These are phyloP conservation scores for Phlebiopsis flavidoalba DNA, from an alignment of 768 basidiomycete genomes.

Conservation along the genomic window DNA sequence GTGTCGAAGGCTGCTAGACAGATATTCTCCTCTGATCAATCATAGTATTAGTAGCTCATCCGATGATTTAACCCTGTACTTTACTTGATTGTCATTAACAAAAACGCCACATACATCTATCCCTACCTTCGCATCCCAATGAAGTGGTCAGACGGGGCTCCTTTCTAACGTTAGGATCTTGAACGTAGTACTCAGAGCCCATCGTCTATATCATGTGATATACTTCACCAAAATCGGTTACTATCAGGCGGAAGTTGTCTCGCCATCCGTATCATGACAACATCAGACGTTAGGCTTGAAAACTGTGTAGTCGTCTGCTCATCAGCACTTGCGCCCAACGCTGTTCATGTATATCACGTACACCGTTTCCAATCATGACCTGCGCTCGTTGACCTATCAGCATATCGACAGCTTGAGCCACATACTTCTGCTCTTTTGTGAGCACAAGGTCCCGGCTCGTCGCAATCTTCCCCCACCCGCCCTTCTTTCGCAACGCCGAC, in stretches of 20 bases:
- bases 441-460: constrained; percentile 52
- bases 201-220: too few relatives aligned
- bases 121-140: too few relatives aligned
- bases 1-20: too few relatives aligned
- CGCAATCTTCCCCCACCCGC: constrained; percentile 43
- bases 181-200: too few relatives aligned
- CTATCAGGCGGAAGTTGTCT: constrained; percentile 28
- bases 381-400: constrained; percentile 58
- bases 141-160: too few relatives aligned
- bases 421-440: constrained; percentile 51
- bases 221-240: constrained; percentile 34
- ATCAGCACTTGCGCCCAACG: not conserved
- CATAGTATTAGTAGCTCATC: too few relatives aligned
- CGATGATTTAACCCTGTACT: too few relatives aligned
- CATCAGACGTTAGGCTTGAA: constrained; percentile 44
- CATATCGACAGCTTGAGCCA: constrained; percentile 67
- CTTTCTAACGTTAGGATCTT: too few relatives aligned
- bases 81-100: too few relatives aligned
- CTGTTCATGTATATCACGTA: constrained; percentile 28
- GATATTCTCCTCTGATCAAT: too few relatives aligned
- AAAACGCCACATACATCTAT: too few relatives aligned
- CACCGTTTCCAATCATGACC: constrained; percentile 68
- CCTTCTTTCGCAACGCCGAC: constrained; percentile 30
- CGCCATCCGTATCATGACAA: constrained; percentile 42
- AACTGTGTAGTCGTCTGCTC: constrained; percentile 26